A percentile compares a stretch with the other conserved stretches of the same genome.
Conservation (phyloP, 2,329 filamentous ascomycete species). For the Cadophora luteo-olivacea region DNA sequence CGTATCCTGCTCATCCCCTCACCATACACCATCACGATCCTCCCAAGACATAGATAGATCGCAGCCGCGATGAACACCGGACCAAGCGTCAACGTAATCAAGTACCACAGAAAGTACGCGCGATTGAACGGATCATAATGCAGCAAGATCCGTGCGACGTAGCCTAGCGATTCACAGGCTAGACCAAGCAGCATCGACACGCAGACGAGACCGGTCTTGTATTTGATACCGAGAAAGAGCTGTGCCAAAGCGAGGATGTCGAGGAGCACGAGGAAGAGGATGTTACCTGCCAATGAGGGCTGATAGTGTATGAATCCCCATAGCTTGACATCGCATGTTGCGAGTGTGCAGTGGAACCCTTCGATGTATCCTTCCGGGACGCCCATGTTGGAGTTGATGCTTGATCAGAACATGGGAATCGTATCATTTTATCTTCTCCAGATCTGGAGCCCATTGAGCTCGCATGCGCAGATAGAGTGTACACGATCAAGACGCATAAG, state of each 20-base stretch:
- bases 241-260: constrained; percentile 55
- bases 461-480: not conserved
- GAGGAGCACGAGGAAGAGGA: constrained; percentile 59
- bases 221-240: constrained; percentile 54
- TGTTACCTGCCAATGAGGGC: constrained; percentile 57
- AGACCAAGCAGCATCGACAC: constrained; percentile 59
- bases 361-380: constrained; percentile 22
- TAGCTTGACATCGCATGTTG: constrained; percentile 26
- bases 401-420: not conserved
- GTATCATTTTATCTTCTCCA: not conserved
- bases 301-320: constrained; percentile 49
- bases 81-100: constrained; percentile 61
- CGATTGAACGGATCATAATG: constrained; percentile 57
- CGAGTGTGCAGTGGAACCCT: constrained; percentile 29
- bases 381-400: not conserved
- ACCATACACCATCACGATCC: constrained; percentile 61
- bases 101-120: constrained; percentile 58
- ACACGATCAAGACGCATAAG: not conserved
- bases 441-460: not conserved
- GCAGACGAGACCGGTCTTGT: constrained; percentile 61
- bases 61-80: constrained; percentile 63
- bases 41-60: constrained; percentile 63
- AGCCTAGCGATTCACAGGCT: constrained; percentile 60
- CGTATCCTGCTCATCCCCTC: constrained; percentile 51
- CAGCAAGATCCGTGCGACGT: constrained; percentile 60